Evolutionary conservation across 1,284 basidiomycete species (phyloP).

Genomic region (Apiotrichum gamsii): DNA sequence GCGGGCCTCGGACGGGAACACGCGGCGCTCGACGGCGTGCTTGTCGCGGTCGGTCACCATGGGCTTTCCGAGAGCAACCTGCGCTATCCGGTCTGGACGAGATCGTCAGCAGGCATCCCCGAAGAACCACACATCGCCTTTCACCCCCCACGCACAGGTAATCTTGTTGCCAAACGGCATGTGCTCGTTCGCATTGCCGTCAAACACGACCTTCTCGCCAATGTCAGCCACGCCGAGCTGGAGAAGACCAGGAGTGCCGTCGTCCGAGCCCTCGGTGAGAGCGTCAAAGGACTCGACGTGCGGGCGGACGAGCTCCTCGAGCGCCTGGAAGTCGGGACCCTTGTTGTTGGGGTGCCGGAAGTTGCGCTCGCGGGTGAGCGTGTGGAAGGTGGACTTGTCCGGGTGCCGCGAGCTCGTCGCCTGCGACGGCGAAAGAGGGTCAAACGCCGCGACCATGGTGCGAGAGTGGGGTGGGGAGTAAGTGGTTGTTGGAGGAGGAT

Average conservation of each 20-base stretch:
- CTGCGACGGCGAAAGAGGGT: constrained; percentile 37
- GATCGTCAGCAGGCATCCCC: constrained; percentile 1
- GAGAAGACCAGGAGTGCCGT: constrained; percentile 72
- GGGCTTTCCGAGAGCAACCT: constrained; percentile 76
- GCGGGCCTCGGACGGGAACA: constrained; percentile 82
- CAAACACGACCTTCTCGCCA: constrained; percentile 84
- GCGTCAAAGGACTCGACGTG: constrained; percentile 97
- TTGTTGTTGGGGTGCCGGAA: constrained; percentile 72
- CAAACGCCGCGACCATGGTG: constrained; percentile 26
- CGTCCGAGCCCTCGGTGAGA: constrained; percentile 76
- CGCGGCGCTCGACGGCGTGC: constrained; percentile 65
- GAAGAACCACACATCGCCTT: neutral
- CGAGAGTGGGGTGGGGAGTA: too few relatives aligned
- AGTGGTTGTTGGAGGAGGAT: too few relatives aligned
- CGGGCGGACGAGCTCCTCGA: constrained; percentile 89
- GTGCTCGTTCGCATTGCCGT: constrained; percentile 62
- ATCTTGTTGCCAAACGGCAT: constrained; percentile 70
- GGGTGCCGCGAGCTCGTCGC: constrained; percentile 26
- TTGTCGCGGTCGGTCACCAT: constrained; percentile 81
- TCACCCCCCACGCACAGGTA: constrained; percentile 60
- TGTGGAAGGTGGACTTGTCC: constrained; percentile 60
- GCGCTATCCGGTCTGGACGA: constrained; percentile 75
- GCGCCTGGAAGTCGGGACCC: constrained; percentile 67
- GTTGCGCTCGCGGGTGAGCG: constrained; percentile 70
- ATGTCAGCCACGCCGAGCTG: constrained; percentile 77